These are phyloP conservation scores for Lactifluus subvellereus DNA, from an alignment of 768 basidiomycete genomes.

Conservation along the genomic window DNA sequence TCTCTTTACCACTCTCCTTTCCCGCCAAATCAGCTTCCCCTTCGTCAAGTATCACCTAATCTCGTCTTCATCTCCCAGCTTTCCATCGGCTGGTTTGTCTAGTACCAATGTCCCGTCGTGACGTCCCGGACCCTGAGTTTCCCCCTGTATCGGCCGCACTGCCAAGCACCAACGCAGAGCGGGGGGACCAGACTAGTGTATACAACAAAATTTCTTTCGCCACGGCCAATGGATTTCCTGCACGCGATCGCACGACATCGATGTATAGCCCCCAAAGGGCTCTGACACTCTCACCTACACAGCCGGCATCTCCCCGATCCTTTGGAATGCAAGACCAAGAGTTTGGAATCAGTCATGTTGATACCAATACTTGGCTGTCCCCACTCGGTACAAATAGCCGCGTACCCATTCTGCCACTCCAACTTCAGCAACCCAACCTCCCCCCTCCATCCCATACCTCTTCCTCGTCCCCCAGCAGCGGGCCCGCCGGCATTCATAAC, in stretches of 20 bases:
- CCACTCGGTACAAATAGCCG: conserved; percentile 33
- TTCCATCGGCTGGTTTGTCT: neutral
- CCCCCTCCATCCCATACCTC: conserved; percentile 32
- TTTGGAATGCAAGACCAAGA: conserved; percentile 38
- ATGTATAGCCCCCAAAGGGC: conserved; percentile 18
- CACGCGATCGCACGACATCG: conserved; percentile 21
- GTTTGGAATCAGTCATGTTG: conserved; percentile 30
- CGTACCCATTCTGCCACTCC: conserved; percentile 13
- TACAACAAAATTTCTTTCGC: conserved; percentile 5
- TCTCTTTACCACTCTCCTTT: conserved; percentile 22
- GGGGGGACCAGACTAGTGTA: conserved; percentile 8
- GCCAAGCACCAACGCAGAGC: conserved; percentile 1
- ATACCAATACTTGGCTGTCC: conserved; percentile 29
- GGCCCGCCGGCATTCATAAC: conserved; percentile 25
- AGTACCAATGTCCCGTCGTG: conserved; percentile 14
- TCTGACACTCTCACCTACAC: conserved; percentile 24
- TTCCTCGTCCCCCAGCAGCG: conserved; percentile 27
- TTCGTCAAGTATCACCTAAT: conserved; percentile 7
- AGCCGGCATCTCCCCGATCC: conserved; percentile 32
- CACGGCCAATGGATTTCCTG: conserved; percentile 14
- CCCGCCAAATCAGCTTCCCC: neutral
- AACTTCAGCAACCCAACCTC: conserved; percentile 41
- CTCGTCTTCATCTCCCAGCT: conserved; percentile 5
- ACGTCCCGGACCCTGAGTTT: conserved; percentile 8
- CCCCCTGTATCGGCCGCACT: conserved; percentile 1